Evolutionary conservation across 192 early-diverging fungal species (phyloP).

Genomic region (Coemansia sp.): DNA sequence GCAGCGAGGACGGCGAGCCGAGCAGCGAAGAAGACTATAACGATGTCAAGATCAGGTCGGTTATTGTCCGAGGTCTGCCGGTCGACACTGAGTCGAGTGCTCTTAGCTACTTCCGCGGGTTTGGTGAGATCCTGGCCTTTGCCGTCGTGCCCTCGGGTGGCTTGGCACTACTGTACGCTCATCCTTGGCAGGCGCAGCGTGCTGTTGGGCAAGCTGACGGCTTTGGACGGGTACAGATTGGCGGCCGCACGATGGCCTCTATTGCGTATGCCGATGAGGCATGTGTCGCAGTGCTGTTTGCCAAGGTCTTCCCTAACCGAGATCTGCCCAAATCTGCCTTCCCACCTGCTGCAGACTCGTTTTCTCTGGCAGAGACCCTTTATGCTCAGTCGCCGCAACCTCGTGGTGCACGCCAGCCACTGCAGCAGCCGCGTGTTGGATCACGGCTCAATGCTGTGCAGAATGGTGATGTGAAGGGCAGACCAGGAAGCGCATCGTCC

Average conservation of each 20-base stretch:
- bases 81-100: constrained; percentile 34
- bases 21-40: constrained; percentile 32
- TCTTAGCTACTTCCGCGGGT: constrained; percentile 39
- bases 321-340: constrained; percentile 30
- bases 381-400: constrained; percentile 46
- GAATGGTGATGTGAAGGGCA: constrained; percentile 8
- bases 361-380: constrained; percentile 32
- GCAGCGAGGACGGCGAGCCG: background rate
- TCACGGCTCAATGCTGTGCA: constrained; percentile 16
- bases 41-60: constrained; percentile 38
- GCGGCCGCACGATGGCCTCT: constrained; percentile 23
- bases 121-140: constrained; percentile 45
- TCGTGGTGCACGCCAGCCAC: constrained; percentile 12
- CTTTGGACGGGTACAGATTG: constrained; percentile 32
- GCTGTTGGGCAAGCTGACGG: constrained; percentile 30
- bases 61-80: constrained; percentile 36
- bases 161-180: constrained; percentile 41
- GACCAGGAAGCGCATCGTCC: constrained; percentile 13
- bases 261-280: constrained; percentile 33
- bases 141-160: constrained; percentile 24
- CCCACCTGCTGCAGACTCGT: constrained; percentile 16
- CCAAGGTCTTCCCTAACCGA: constrained; percentile 32
- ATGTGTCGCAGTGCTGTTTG: constrained; percentile 29
- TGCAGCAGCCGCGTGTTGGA: constrained; percentile 1
- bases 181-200: constrained; percentile 56